phyloP scores from a whole-genome alignment of 2,329 filamentous ascomycete species.

The Metarhizium brunneum region DNA sequence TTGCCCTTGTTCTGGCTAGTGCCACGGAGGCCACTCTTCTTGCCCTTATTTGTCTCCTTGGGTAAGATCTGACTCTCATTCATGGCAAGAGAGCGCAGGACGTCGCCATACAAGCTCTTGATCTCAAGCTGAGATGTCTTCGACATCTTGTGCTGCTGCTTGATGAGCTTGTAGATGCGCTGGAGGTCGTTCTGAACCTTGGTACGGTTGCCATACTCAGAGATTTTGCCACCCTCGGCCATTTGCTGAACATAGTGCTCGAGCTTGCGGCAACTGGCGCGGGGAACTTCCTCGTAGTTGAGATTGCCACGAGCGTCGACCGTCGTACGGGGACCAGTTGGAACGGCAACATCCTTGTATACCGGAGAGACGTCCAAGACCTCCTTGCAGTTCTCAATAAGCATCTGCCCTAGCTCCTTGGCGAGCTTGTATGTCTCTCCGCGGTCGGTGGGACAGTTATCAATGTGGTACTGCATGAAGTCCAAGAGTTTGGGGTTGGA shows the following conservation, averaged over 20 bases:
- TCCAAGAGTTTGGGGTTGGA: conserved; percentile 92
- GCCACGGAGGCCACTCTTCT: conserved; percentile 39
- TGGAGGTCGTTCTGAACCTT: conserved; percentile 96
- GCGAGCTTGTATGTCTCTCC: conserved; percentile 98
- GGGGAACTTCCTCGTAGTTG: conserved; percentile 79
- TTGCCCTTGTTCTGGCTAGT: conserved; percentile 69
- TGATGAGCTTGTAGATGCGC: conserved; percentile 96
- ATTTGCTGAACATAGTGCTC: conserved; percentile 98
- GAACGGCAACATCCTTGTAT: conserved; percentile 91
- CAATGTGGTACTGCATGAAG: conserved; percentile 99
- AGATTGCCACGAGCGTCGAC: conserved; percentile 88
- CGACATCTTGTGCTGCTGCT: conserved; percentile 94
- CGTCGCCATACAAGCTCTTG: conserved; percentile 88
- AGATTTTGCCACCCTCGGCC: conserved; percentile 97
- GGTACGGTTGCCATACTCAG: conserved; percentile 94
- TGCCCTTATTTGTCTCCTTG: conserved; percentile 65
- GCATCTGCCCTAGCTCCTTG: conserved; percentile 83
- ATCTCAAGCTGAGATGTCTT: conserved; percentile 96
- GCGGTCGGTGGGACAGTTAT: conserved; percentile 92
- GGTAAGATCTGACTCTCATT: conserved; percentile 96
- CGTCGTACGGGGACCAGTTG: conserved; percentile 86
- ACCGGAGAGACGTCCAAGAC: conserved; percentile 75
- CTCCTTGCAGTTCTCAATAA: conserved; percentile 97
- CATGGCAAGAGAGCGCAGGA: conserved; percentile 91
- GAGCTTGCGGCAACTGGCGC: conserved; percentile 85